phyloP scores from a whole-genome alignment of 2,329 filamentous ascomycete species.

The Fusarium nanum region DNA sequence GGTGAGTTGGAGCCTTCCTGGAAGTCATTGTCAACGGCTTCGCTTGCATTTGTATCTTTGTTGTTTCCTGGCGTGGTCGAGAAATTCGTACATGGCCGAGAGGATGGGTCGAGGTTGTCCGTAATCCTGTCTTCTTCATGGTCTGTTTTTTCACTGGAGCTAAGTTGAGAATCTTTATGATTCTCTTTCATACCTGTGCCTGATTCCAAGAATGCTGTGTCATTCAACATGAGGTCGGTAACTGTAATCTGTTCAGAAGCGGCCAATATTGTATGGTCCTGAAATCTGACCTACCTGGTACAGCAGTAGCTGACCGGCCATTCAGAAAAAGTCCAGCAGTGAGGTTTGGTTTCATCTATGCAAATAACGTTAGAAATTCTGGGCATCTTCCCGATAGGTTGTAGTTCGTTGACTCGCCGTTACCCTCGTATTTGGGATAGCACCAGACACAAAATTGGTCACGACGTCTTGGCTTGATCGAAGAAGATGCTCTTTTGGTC shows the following conservation, averaged over 20 bases:
- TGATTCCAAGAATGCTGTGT: constrained; percentile 58
- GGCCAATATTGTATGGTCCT: no score
- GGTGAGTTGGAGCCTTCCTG: not conserved
- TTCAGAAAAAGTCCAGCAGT: constrained; percentile 51
- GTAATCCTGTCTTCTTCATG: not conserved
- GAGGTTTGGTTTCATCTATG: constrained; percentile 51
- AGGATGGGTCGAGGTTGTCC: not conserved
- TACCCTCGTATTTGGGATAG: constrained; percentile 57
- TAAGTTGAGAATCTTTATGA: not conserved
- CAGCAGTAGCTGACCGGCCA: constrained; percentile 42
- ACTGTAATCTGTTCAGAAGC: constrained; percentile 48
- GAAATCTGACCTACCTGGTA: constrained; percentile 34
- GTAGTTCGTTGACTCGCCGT: constrained; percentile 43
- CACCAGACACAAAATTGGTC: constrained; percentile 65
- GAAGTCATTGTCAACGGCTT: not conserved
- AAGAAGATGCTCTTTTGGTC: constrained; percentile 46
- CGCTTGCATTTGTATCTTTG: not conserved
- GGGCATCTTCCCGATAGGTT: not conserved
- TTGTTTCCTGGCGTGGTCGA: not conserved
- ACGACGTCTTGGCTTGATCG: constrained; percentile 61
- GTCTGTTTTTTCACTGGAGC: not conserved
- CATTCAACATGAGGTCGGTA: constrained; percentile 64
- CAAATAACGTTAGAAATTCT: constrained; percentile 1
- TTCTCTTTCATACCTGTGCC: constrained; percentile 24
- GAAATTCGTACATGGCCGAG: not conserved